Base-by-base conservation (phyloP, 2,329 filamentous ascomycete species). In the Aspergillus sergii region DNA sequence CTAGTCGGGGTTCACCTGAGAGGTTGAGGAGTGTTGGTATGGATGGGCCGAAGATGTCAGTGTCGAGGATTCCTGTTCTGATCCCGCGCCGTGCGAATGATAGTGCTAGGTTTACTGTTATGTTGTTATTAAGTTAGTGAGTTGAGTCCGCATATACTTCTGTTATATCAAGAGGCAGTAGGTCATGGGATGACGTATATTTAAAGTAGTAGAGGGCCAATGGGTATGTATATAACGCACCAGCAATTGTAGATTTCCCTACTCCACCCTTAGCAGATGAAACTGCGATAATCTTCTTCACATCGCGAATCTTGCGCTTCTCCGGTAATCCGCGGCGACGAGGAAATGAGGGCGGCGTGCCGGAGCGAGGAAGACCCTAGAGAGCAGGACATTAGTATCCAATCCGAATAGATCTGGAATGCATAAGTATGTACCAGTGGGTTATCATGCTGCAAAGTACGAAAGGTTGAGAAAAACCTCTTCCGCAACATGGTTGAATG, bases 261-360 rank as follows among this genome's bases (percentile, higher is more conserved):
- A 99, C 95, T n/a, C 95, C 95, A 2, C 95, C 95, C 75, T 99
- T 99, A 16, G 95, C 95, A 1, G 94, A 98, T 4, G 93, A 97
- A 16, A 99, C 92, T n/a, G 94, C 93, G 63, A 99, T 88, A n/a
- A 97, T 89, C 76, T 96, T 97, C 68, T 88, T 86, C 28, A 99
- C 94, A 75, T 94, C 89, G 30, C 86, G 86, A 69, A 99, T 96
- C 70, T 87, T 89, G 68, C 92, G 87, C 72, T 91, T 89, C 70
- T 93, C 87, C 0, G 95, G 94, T 12, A 96, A 85, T 28, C 92
- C 92, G 59, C 92, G 88, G 79, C 92, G 91, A 45, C 91, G 89
- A 36, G 89, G 90, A 64, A 94, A 86, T 60, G 85, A 82, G 12
- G 88, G 87, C 57, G 87, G 86, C 55, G 83, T 85, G 36, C 90